Evolutionary conservation across 441 rosid species (phyloP), one percentile per base, ranked within the genome.

Genomic region (Corymbia citriodora): DNA sequence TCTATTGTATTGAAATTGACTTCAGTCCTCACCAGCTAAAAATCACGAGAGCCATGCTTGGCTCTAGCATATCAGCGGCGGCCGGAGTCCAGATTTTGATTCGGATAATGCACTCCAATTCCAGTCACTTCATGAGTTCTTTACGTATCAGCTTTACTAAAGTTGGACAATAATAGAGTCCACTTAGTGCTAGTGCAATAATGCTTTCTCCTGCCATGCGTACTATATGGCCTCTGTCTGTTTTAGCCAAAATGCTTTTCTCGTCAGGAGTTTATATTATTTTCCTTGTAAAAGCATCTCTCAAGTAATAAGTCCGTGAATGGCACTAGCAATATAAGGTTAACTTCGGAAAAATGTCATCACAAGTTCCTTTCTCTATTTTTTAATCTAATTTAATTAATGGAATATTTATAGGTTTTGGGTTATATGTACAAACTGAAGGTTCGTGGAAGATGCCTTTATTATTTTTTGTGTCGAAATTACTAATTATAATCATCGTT

Each of bases 221-320:
- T 6, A 29, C 70, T 27, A 6, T 63, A 0, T 0, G 70, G 31
- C 4, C 70, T 13, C 31, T 17, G 29, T 16, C 17, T 6, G 17
- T 0, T 14, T 0, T 12, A 31, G 70, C 70, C 70, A 29, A 63
- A 3, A 63, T 63, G 33, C 9, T 27, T 29, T 63, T 29, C 17
- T 63, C 1, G 6, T 29, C 9, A 29, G 13, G 29, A 13, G 4
- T 3, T 7, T 0, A 0, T 12, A 13, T 61, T 13, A 27, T 27
- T 27, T 12, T 61, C 68, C 68, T 61, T 61, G 70, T 27, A 63
- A 63, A 5, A 61, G 16, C 1, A 61, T 61, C n/a, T 61, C 27
- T n/a, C n/a, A 61, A 10, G 12, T 61, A 27, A 25, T 61, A 5
- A 61, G 65, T 61, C 65, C 14, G 29, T 15, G 27, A 10, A 15